Evolutionary conservation across 306 rosid genomes (phyloP).

Genomic region (Sophora flavescens): DNA sequence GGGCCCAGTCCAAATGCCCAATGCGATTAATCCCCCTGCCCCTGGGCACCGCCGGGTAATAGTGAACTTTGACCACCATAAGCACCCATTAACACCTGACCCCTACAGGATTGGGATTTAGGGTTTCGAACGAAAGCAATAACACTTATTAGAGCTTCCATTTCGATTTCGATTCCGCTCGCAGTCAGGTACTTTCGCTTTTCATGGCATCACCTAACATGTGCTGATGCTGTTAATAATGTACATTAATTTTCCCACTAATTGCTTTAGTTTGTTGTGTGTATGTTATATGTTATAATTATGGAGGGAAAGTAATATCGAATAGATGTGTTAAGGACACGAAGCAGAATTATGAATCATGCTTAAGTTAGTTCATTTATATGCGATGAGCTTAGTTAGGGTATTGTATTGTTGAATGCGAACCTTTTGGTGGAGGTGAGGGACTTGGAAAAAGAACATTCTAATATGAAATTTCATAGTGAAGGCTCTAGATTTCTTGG

Average conservation of each 20-base stretch:
- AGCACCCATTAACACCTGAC: neutral
- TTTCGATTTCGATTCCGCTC: conserved; percentile 4
- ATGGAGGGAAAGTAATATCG: too few species aligned
- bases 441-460: neutral
- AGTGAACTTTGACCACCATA: conserved; percentile 18
- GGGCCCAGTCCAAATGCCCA: conserved; percentile 22
- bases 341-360: neutral
- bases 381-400: conserved; percentile 18
- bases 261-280: neutral
- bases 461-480: neutral
- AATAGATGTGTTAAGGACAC: neutral
- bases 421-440: conserved; percentile 2
- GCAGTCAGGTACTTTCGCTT: conserved; percentile 43
- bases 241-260: neutral
- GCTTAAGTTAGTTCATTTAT: conserved; percentile 5
- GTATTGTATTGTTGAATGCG: neutral
- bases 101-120: neutral
- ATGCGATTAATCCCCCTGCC: neutral
- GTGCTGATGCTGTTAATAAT: neutral
- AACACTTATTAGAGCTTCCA: neutral
- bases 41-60: neutral
- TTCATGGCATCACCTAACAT: neutral
- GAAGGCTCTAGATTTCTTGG: conserved; percentile 22
- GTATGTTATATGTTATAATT: neutral
- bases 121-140: conserved; percentile 34